Evolutionary conservation across 2,329 filamentous ascomycete genomes (phyloP).

Genomic region (Penicillium sp.): DNA sequence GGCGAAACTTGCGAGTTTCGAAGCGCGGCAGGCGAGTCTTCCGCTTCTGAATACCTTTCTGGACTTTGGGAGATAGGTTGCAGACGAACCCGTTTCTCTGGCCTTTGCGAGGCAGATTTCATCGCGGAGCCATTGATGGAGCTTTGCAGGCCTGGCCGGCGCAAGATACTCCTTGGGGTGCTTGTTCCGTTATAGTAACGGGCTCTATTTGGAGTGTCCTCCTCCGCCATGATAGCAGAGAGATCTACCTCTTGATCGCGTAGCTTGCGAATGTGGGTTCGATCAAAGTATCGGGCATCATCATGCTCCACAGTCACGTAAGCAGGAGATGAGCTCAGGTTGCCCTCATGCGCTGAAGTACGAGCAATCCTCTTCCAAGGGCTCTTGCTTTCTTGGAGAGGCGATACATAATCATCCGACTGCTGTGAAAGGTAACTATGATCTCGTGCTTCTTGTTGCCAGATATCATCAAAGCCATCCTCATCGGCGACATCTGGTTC

Average conservation of each 20-base stretch:
- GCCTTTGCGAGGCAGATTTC: constrained; percentile 15
- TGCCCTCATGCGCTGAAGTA: constrained; percentile 22
- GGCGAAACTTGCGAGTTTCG: constrained; percentile 1
- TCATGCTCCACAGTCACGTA: constrained; percentile 31
- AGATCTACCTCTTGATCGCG: constrained; percentile 38
- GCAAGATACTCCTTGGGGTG: constrained; percentile 27
- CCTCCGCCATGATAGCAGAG: constrained; percentile 30
- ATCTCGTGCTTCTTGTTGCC: constrained; percentile 48
- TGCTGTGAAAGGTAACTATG: constrained; percentile 33
- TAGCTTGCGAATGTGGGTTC: constrained; percentile 33
- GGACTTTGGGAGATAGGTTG: constrained; percentile 28
- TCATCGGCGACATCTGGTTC: constrained; percentile 17
- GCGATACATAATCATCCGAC: constrained; percentile 21
- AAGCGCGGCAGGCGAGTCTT: constrained; percentile 12
- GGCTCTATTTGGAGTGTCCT: constrained; percentile 38
- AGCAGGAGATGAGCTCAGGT: constrained; percentile 28
- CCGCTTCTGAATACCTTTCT: constrained; percentile 21
- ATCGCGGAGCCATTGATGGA: constrained; percentile 12
- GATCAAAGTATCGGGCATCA: constrained; percentile 29
- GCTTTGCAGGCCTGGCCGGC: constrained; percentile 13
- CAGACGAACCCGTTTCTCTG: constrained; percentile 20
- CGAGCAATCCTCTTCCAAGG: constrained; percentile 32
- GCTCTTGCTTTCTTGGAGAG: constrained; percentile 28
- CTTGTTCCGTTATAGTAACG: constrained; percentile 38
- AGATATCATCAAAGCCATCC: constrained; percentile 48